Percentiles rank a stretch among this genome's conserved stretches.
These are phyloP conservation scores for Penicillium salamii DNA, from an alignment of 495 filamentous ascomycete genomes.

Conservation along the genomic window DNA sequence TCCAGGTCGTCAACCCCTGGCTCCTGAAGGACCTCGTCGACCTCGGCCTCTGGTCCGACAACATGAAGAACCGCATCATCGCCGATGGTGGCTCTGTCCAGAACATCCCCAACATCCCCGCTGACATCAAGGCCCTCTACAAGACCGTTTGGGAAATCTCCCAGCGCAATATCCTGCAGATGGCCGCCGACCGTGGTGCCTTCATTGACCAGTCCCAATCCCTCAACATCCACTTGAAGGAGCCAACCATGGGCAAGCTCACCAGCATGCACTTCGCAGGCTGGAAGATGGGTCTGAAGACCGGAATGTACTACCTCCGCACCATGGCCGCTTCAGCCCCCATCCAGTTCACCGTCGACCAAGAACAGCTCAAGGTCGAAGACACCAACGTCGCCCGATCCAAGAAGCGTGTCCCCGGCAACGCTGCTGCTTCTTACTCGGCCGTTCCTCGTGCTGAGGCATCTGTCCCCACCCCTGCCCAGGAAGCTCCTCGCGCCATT, in stretches of 20 bases:
- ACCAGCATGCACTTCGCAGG: conserved; percentile 99
- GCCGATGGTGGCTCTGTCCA: conserved; percentile 94
- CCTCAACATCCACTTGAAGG: conserved; percentile 98
- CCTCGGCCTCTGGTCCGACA: conserved; percentile 96
- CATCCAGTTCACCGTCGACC: conserved; percentile 99
- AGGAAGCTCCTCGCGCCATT: conserved; percentile 67
- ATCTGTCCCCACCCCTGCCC: conserved; percentile 31
- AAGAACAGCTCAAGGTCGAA: conserved; percentile 85
- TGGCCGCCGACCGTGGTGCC: conserved; percentile 96
- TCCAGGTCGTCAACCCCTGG: conserved; percentile 99
- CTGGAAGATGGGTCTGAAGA: conserved; percentile 99
- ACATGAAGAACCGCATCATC: conserved; percentile 99
- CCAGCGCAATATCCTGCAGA: conserved; percentile 92
- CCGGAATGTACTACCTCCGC: conserved; percentile 99
- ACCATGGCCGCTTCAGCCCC: conserved; percentile 95
- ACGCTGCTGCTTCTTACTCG: conserved; percentile 47
- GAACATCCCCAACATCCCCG: conserved; percentile 91
- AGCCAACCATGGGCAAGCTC: conserved; percentile 99
- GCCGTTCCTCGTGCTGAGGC: conserved; percentile 51
- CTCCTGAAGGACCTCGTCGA: conserved; percentile 97
- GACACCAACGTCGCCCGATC: conserved; percentile 77
- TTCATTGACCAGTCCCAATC: conserved; percentile 99
- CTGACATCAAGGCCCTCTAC: conserved; percentile 94
- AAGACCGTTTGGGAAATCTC: conserved; percentile 99
- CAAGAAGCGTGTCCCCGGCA: conserved; percentile 65